A percentile compares a stretch with the other conserved stretches of the same genome.
Conservation (phyloP, 306 rosid genomes). For the Fragaria vesca region DNA sequence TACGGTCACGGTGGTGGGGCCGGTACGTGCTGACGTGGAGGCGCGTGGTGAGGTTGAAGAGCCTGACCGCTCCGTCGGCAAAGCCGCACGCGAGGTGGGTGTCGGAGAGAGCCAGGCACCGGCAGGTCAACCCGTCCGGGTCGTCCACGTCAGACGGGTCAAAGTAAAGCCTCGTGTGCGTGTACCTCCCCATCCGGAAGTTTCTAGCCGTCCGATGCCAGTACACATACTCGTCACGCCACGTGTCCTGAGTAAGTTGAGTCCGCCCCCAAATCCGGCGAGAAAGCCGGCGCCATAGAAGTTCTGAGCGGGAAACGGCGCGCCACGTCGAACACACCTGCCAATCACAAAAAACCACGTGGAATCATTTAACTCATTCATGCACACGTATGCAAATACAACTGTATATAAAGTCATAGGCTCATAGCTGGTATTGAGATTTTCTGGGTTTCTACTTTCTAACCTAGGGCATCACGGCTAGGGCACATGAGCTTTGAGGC, state of each 20-base stretch:
- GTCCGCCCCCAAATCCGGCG: conserved; percentile 65
- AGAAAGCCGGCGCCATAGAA: conserved; percentile 58
- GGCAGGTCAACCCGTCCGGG: conserved; percentile 44
- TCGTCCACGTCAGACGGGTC: conserved; percentile 43
- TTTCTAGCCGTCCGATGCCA: conserved; percentile 75
- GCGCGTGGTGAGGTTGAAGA: conserved; percentile 47
- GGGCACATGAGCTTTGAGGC: neutral
- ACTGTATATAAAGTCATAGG: too few relatives aligned
- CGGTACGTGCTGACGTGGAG: conserved; percentile 49
- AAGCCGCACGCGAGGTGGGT: conserved; percentile 72
- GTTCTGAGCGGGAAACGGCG: conserved; percentile 60
- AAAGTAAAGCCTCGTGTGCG: conserved; percentile 28
- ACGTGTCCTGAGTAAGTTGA: conserved; percentile 37
- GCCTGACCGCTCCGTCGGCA: conserved; percentile 72
- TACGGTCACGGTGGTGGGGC: conserved; percentile 31
- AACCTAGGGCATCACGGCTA: neutral
- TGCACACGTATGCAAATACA: neutral
- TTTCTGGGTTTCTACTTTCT: neutral
- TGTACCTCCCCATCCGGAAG: conserved; percentile 28
- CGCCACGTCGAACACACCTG: conserved; percentile 95
- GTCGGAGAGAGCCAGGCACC: conserved; percentile 74
- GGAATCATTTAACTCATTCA: neutral
- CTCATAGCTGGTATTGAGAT: neutral
- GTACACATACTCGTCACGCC: conserved; percentile 61
- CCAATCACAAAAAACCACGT: neutral